Evolutionary conservation across 225 moss, liverwort and hornwort genomes (phyloP).

Genomic region (Antitrichia curtipendula): DNA sequence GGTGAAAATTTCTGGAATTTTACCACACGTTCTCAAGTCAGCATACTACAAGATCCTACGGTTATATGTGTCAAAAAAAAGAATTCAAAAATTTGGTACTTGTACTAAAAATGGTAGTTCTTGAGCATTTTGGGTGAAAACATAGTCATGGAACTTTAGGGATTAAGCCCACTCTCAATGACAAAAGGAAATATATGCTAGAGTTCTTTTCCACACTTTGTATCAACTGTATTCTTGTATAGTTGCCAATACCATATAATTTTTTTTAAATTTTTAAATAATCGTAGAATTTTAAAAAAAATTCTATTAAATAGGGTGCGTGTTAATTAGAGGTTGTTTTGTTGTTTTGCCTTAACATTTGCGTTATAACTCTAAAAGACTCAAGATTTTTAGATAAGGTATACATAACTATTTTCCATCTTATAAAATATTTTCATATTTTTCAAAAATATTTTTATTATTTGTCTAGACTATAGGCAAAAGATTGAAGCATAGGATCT

Average conservation of each 20-base stretch:
- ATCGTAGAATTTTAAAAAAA: too few species aligned
- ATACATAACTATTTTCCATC: not conserved
- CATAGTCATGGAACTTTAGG: too few species aligned
- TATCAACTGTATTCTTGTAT: not conserved
- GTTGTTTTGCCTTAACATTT: not conserved
- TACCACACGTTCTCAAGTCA: too few species aligned
- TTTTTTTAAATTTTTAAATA: too few species aligned
- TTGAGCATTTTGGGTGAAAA: too few species aligned
- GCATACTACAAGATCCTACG: too few species aligned
- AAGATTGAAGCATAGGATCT: not conserved
- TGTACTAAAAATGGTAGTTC: too few species aligned
- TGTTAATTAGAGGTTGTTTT: not conserved
- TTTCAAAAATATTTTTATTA: not conserved
- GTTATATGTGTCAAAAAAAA: too few species aligned
- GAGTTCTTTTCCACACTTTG: not conserved
- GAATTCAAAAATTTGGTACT: too few species aligned
- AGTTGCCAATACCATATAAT: fast-evolving
- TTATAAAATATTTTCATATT: not conserved
- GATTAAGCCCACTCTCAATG: fast-evolving
- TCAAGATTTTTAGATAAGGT: too few species aligned
- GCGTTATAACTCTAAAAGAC: too few species aligned
- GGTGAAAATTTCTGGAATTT: too few species aligned
- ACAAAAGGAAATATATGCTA: not conserved
- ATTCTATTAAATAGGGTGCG: not conserved
- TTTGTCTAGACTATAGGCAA: not conserved